Base-by-base conservation (phyloP, 177 flowering plant genomes). In the Vitis hybrid region DNA sequence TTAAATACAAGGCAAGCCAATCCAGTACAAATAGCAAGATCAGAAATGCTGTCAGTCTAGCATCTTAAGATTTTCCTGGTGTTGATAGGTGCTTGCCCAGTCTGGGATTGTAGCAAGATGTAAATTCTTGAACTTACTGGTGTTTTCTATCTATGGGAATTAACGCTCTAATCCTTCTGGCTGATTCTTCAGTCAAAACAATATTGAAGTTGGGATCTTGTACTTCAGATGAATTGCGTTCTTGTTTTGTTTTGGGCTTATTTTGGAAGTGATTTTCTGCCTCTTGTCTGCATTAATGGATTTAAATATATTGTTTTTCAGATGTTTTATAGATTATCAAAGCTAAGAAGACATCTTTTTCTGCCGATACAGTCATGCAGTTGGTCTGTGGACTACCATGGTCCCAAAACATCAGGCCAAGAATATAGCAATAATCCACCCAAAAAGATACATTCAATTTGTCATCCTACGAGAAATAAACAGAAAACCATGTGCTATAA, bases 161-260 rank as follows among this genome's bases (percentile, higher is more conserved):
- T 39, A 39, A 39, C 8, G 1, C 45, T 39, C 45, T 1, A 39
- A 39, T 39, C 45, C 45, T 39, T 81, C 91, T 45, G 98, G 97
- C 70, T 83, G 98, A 54, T 87, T 82, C 85, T 80, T 89, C 71
- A 92, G 94, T 74, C 78, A 87, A 77, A 96, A 94, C 67, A 74
- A 78, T 76, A 92, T 90, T 10, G 65, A 72, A 81, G 91, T 92
- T 79, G 97, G 97, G 6, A 83, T 82, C 71, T 82, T 92, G 68
- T 13, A 83, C 89, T 71, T 82, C 84, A 63, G 83, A 88, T 83
- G 97, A 92, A 72, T 97, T 87, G 56, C n/a, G 86, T 66, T 51
- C 19, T 59, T 39, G 45, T 39, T 39, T 4, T 39, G 45, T 39
- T 39, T 39, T 39, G 45, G 45, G 45, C 8, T 39, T 39, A 39